Evolutionary conservation across 1,284 basidiomycete genomes (phyloP).

Genomic region (Heterobasidion parviporum): DNA sequence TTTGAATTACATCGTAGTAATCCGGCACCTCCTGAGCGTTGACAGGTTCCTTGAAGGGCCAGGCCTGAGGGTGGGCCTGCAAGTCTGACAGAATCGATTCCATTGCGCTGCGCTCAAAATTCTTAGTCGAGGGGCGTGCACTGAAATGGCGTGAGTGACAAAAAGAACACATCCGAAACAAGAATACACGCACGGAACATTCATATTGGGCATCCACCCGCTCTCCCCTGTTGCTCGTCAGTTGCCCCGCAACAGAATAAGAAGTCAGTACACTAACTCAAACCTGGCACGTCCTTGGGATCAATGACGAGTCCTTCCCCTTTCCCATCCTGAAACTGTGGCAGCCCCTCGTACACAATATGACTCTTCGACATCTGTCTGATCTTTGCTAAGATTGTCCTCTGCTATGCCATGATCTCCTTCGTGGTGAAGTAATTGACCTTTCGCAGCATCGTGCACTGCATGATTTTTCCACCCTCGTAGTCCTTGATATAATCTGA

Average conservation of each 20-base stretch:
- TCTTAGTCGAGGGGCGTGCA: conserved; percentile 16
- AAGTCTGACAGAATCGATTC: conserved; percentile 81
- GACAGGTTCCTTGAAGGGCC: conserved; percentile 86
- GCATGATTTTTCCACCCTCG: too few relatives aligned
- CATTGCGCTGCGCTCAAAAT: conserved; percentile 59
- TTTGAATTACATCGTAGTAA: conserved; percentile 87
- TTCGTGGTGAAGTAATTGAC: too few relatives aligned
- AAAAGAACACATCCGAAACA: conserved; percentile 2
- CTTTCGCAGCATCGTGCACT: too few relatives aligned
- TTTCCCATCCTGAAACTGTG: conserved; percentile 23
- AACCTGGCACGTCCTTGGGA: conserved; percentile 75
- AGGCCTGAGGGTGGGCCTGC: conserved; percentile 74
- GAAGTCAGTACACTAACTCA: conserved; percentile 44
- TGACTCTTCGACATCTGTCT: too few relatives aligned
- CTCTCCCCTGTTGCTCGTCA: conserved; percentile 57
- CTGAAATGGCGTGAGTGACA: not conserved
- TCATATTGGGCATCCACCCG: conserved; percentile 89
- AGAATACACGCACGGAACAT: conserved; percentile 50
- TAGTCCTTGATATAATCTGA: too few relatives aligned
- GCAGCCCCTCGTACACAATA: too few relatives aligned
- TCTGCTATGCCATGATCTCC: too few relatives aligned
- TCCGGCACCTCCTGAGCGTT: conserved; percentile 80
- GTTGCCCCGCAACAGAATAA: not conserved
- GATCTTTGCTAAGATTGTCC: too few relatives aligned
- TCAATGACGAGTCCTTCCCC: conserved; percentile 43